Conservation (phyloP, 306 rosid genomes). For the Heteromeles arbutifolia region DNA sequence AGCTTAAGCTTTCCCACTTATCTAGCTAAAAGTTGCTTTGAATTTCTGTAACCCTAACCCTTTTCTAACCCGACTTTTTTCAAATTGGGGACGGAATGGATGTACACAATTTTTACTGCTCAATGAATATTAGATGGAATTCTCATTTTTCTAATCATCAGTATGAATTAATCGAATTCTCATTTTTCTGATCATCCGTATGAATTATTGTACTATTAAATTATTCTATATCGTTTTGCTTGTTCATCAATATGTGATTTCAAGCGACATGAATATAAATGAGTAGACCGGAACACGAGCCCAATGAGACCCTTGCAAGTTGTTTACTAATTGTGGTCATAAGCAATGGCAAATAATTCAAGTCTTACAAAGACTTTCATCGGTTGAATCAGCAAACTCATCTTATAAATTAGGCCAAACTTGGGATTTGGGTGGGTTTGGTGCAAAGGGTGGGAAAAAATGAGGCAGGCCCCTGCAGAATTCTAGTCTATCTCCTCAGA, state of each 20-base stretch:
- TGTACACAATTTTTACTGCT: neutral
- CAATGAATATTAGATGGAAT: too few species aligned
- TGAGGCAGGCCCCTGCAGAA: neutral
- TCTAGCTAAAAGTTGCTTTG: neutral
- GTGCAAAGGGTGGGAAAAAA: conserved; percentile 10
- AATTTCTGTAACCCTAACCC: neutral
- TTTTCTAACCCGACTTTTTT: neutral
- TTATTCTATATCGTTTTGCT: neutral
- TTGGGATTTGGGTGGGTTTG: conserved; percentile 13
- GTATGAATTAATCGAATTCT: too few species aligned
- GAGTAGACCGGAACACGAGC: neutral
- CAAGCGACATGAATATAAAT: neutral
- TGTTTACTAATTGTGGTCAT: neutral
- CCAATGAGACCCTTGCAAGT: neutral
- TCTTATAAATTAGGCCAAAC: neutral
- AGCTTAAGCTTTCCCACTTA: neutral
- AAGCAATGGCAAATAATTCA: neutral
- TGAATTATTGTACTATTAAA: too few species aligned
- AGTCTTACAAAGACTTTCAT: neutral
- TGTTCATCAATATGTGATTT: too few species aligned
- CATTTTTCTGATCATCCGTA: too few species aligned
- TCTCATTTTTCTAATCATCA: neutral
- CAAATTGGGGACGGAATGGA: neutral
- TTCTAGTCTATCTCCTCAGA: neutral
- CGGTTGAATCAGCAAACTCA: neutral